These are phyloP conservation scores for Ormosia semicastrata DNA, from an alignment of 306 rosid genomes.

Conservation along the genomic window DNA sequence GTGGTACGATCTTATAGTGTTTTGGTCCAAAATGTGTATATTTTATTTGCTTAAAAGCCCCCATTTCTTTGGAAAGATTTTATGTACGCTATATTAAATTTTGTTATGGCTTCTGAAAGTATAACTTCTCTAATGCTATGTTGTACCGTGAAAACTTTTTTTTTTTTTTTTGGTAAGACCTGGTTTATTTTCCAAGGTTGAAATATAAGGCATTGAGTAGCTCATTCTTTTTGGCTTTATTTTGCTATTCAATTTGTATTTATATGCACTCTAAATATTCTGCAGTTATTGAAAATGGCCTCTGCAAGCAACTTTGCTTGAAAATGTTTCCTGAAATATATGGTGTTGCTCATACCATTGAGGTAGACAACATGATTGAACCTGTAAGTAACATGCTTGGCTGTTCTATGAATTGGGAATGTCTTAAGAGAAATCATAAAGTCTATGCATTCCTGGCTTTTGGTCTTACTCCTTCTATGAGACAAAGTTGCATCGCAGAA, in stretches of 20 bases:
- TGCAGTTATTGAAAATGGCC: conserved; percentile 63
- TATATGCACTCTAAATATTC: conserved; percentile 22
- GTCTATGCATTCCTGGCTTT: conserved; percentile 48
- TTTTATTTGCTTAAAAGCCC: not conserved
- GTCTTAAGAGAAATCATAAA: conserved; percentile 49
- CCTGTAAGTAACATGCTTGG: conserved; percentile 16
- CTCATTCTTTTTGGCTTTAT: conserved; percentile 4
- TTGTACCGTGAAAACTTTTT: not conserved
- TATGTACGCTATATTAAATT: not conserved
- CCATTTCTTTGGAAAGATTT: not conserved
- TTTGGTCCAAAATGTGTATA: not conserved
- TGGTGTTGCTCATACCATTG: conserved; percentile 32
- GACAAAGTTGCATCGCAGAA: conserved; percentile 45
- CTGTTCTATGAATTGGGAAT: conserved; percentile 33
- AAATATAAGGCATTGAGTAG: not conserved
- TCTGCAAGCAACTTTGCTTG: conserved; percentile 58
- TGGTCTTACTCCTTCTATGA: conserved; percentile 36
- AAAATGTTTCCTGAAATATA: conserved; percentile 59
- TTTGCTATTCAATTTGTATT: conserved; percentile 21
- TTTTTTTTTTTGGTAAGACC: not conserved
- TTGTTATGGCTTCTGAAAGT: not conserved
- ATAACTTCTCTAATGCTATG: not conserved
- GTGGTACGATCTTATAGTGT: not conserved
- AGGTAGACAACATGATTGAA: conserved; percentile 46
- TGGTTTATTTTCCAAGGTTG: not conserved